Conservation (phyloP, 306 rosid genomes). For the Medicago arabica region DNA sequence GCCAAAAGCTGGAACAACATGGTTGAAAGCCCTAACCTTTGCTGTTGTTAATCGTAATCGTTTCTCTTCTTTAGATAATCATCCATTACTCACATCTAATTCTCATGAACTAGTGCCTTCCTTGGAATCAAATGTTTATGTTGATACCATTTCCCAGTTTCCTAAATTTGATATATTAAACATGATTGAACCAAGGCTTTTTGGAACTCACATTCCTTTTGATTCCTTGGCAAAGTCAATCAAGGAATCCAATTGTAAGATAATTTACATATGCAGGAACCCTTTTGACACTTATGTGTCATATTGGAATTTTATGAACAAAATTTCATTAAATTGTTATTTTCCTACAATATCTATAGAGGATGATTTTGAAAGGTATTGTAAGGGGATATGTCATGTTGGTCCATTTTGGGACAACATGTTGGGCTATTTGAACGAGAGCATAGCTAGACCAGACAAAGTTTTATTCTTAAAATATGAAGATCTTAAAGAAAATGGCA, state of each 20-base stretch:
- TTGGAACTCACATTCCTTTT: slow-evolving; percentile 59
- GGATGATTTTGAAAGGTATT: slow-evolving; percentile 56
- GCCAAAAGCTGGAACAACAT: slow-evolving; percentile 72
- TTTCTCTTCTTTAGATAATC: slow-evolving; percentile 24
- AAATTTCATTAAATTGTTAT: slow-evolving; percentile 1
- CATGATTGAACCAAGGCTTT: slow-evolving; percentile 48
- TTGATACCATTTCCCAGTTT: neutral
- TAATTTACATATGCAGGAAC: slow-evolving; percentile 61
- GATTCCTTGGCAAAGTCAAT: slow-evolving; percentile 46
- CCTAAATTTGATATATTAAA: slow-evolving; percentile 1
- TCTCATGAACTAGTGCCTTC: slow-evolving; percentile 61
- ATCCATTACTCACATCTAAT: slow-evolving; percentile 57
- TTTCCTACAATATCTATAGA: slow-evolving; percentile 28
- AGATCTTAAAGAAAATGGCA: slow-evolving; percentile 48
- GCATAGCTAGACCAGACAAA: slow-evolving; percentile 51
- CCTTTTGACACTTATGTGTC: slow-evolving; percentile 64
- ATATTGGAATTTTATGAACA: slow-evolving; percentile 45
- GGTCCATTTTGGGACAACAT: slow-evolving; percentile 64
- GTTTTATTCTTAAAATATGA: slow-evolving; percentile 64
- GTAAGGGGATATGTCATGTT: slow-evolving; percentile 50
- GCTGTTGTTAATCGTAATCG: slow-evolving; percentile 43
- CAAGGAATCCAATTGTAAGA: slow-evolving; percentile 38
- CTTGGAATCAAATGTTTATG: slow-evolving; percentile 52
- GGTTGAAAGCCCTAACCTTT: slow-evolving; percentile 64
- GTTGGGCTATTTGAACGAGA: slow-evolving; percentile 63